Evolutionary conservation across 2,329 filamentous ascomycete species (phyloP), one percentile per base, ranked within the genome.

Genomic region (Penicillium sp.): DNA sequence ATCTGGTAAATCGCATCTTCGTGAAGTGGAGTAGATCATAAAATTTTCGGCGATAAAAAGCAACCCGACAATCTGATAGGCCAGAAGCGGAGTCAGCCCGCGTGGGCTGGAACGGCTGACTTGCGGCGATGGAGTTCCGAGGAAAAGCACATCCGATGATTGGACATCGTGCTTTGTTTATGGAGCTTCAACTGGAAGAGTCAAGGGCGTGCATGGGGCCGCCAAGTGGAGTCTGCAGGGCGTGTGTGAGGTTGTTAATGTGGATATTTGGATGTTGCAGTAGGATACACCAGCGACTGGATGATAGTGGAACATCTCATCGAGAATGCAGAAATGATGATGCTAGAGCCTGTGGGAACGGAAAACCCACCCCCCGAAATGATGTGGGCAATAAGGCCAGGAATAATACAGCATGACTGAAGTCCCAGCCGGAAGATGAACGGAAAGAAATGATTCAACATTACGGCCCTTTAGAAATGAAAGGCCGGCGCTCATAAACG

Each of bases 391-490:
- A 18, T 18, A 18, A 18, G 18, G 18, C 18, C 18, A 18, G 18
- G 3, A 18, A 18, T 18, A 18, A 18, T 18, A 18, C 18, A 18
- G 18, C 18, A 18, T 18, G 18, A 18, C 18, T 18, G 18, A 18
- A 18, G 3, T 18, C 18, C 18, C 18, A 18, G 18, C 18, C 18
- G 18, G 18, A 18, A 18, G 18, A 18, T 18, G 18, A 18, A 18
- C 18, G 18, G 18, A 18, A 18, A 18, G 18, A 18, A 36, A 43
- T 7, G 18, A n/a, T 18, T 27, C 33, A 43, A 38, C 43, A 51
- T 55, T 40, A 53, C 43, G 40, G 48, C 50, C 50, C 38, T 48
- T 43, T 13, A 53, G 11, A 32, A 32, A 11, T 7, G 7, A 11
- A 32, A 32, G 29, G 4, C 29, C 11, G 29, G 49, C 48, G 40